A percentile compares a stretch with the other conserved stretches of the same genome.
Conservation (phyloP, 768 basidiomycete genomes). For the Calocera viscosa region DNA sequence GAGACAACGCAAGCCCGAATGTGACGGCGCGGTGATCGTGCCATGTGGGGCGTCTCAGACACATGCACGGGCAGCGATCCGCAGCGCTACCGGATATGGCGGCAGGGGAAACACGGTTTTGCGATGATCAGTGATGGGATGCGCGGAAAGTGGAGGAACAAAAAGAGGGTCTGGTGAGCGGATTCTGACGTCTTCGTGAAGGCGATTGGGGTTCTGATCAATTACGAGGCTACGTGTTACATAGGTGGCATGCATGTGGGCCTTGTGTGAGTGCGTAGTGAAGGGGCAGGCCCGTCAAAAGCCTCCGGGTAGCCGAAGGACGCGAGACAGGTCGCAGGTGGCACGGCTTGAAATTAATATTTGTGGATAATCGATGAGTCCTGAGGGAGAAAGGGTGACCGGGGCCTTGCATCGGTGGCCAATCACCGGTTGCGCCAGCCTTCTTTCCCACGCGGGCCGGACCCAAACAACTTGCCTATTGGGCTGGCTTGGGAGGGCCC, state of each 20-base stretch:
- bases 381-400: not conserved
- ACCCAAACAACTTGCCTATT: not conserved
- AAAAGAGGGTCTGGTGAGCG: not conserved
- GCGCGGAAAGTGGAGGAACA: conserved; percentile 3
- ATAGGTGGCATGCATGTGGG: not conserved
- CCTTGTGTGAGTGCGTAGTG: not conserved
- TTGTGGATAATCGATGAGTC: not conserved
- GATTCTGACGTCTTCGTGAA: conserved; percentile 2
- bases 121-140: conserved; percentile 1
- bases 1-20: not conserved
- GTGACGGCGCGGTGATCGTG: not conserved
- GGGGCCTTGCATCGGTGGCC: not conserved
- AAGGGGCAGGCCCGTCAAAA: not conserved
- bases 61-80: not conserved
- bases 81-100: not conserved
- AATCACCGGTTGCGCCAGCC: not conserved
- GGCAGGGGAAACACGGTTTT: not conserved
- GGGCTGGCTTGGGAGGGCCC: not conserved
- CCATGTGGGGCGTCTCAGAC: conserved; percentile 1
- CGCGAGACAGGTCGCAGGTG: not conserved
- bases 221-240: not conserved
- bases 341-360: not conserved
- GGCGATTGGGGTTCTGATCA: not conserved
- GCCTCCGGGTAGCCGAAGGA: conserved; percentile 5
- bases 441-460: conserved; percentile 9